Conservation (phyloP, 2,329 filamentous ascomycete species). For the Talaromyces sp. region DNA sequence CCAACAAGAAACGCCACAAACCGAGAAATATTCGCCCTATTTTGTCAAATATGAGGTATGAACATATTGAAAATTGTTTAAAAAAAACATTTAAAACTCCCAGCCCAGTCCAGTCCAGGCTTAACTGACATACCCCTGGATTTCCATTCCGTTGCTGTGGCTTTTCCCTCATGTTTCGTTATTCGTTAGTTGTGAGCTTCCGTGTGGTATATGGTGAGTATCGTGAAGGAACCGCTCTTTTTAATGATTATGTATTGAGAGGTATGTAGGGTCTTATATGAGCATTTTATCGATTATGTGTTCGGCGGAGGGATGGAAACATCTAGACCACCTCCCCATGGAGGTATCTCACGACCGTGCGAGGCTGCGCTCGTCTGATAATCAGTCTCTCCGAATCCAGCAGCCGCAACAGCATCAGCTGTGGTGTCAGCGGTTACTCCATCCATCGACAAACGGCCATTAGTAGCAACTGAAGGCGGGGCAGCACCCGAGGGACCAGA, state of each 20-base stretch:
- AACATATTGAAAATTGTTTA: not conserved
- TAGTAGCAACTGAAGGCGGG: slow-evolving; percentile 6
- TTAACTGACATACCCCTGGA: not conserved
- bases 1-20: not conserved
- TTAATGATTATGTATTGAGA: not conserved
- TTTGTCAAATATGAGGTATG: not conserved
- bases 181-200: slow-evolving; percentile 3
- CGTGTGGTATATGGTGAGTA: not conserved
- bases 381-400: slow-evolving; percentile 14
- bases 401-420: slow-evolving; percentile 3
- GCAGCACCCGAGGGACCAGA: slow-evolving; percentile 1
- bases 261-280: not conserved
- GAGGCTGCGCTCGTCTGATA: slow-evolving; percentile 3
- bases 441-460: slow-evolving; percentile 9
- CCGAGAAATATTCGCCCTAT: not conserved
- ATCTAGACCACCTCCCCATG: slow-evolving; percentile 12
- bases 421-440: slow-evolving; percentile 4
- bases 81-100: not conserved
- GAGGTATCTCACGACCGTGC: slow-evolving; percentile 12
- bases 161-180: slow-evolving; percentile 3
- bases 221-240: not conserved
- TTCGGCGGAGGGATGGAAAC: slow-evolving; percentile 15
- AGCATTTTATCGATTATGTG: not conserved
- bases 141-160: not conserved
- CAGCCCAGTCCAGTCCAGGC: not conserved